These are phyloP conservation scores for Fraxinus ornus DNA, from an alignment of 305 asterid species.

Conservation along the genomic window DNA sequence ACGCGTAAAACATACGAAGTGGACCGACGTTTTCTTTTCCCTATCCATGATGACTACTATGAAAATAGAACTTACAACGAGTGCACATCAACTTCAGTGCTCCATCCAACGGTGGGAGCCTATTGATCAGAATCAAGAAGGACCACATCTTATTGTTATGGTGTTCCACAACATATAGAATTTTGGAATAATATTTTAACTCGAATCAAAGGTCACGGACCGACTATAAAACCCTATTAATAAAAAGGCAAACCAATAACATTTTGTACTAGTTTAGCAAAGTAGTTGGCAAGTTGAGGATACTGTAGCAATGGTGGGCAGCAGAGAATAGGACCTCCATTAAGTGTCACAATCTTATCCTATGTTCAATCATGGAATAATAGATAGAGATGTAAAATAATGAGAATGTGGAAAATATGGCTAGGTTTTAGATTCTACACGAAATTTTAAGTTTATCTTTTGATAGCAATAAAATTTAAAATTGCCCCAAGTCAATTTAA, in stretches of 20 bases:
- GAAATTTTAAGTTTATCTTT: not conserved
- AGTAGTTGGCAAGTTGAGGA: not conserved
- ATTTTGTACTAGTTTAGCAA: not conserved
- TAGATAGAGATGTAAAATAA: not conserved
- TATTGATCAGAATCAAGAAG: not conserved
- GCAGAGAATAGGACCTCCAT: not conserved
- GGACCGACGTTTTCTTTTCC: not conserved
- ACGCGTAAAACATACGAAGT: not conserved
- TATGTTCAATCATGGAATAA: not conserved
- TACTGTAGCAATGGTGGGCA: constrained; percentile 2
- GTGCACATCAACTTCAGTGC: not conserved
- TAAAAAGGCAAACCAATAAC: not conserved
- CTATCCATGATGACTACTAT: not conserved
- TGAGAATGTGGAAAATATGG: not conserved
- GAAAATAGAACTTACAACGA: not conserved
- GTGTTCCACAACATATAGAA: not conserved
- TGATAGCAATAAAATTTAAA: not conserved
- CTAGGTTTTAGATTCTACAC: not conserved
- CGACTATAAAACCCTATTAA: not conserved
- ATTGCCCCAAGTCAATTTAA: no score
- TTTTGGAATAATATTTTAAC: not conserved
- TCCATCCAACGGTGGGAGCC: not conserved
- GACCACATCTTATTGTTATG: not conserved
- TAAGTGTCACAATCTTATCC: not conserved
- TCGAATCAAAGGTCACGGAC: not conserved